Evolutionary conservation across 2,329 filamentous ascomycete genomes (phyloP), one percentile per base, ranked within the genome.

Genomic region (Zarea fungicola): DNA sequence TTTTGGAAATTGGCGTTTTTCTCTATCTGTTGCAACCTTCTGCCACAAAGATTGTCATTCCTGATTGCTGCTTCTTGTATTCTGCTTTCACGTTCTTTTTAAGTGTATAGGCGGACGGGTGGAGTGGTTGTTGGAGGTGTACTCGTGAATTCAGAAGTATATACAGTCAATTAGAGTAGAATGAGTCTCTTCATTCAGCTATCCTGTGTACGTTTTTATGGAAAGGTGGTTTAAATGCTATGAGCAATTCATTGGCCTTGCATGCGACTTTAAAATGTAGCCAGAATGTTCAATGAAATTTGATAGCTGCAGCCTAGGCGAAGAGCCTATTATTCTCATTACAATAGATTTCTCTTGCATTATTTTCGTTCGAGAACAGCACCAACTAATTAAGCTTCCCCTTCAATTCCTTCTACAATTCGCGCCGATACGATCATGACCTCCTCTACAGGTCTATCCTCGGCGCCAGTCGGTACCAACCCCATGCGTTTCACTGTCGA

Each of bases 401-500:
- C 47, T 21, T 34, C 45, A 6, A 26, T 13, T 36, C 74, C 76
- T 56, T 87, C 83, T n/a, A 88, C 62, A 16, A 95, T 74, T 54
- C 76, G 78, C 9, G 89, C 89, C 56, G 73, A 80, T 37, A 89
- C 63, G 52, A 97, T 92, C 71, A 80, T 90, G 48, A 97, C 80
- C 58, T 95, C 84, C 58, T 95, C 85, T 6, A 83, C 69, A 0
- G 93, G 93, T 58, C 85, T 74, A 66, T 97, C 93, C 58, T 92
- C 89, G 7, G 71, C 70, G 21, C 82, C 88, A 1, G 90, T 96
- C 72, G 87, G 89, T 42, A 96, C 89, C 50, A 93, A 65, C 0
- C 91, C 93, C 81, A 99, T 87, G 56, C 89, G 78, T 73, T 89
- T 84, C 23, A 97, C 83, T n/a, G 92, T 76, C 49, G 78, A 75